Conservation (phyloP, 192 early-diverging fungal genomes). For the Entophlyctis helioformis region DNA sequence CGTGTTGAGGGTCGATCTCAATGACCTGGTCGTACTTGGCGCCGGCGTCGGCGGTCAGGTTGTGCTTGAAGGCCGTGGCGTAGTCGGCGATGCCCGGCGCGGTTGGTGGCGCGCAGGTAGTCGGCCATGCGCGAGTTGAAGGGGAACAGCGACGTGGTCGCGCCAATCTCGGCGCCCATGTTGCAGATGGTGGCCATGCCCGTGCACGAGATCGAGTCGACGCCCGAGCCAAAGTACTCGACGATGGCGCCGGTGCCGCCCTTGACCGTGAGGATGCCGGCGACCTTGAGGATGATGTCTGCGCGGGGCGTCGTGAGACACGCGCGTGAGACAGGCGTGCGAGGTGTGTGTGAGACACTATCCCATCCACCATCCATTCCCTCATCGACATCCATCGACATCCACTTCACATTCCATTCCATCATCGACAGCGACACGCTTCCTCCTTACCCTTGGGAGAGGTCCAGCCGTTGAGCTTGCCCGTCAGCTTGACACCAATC, state of each 20-base stretch:
- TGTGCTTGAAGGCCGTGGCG: constrained; percentile 74
- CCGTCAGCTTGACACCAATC: constrained; percentile 88
- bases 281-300: constrained; percentile 96
- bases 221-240: constrained; percentile 95
- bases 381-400: no score
- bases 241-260: constrained; percentile 95
- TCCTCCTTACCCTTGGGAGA: constrained; percentile 78
- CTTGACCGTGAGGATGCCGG: constrained; percentile 94
- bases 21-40: constrained; percentile 90
- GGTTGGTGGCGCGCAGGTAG: constrained; percentile 77
- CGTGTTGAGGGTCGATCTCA: constrained; percentile 76
- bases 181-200: constrained; percentile 99
- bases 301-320: not conserved
- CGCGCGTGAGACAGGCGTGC: not conserved
- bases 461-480: constrained; percentile 78
- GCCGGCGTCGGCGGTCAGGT: constrained; percentile 67
- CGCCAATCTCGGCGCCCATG: constrained; percentile 98
- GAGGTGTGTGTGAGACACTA: no score
- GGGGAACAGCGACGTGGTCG: constrained; percentile 96
- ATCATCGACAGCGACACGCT: constrained; percentile 4
- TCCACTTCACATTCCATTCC: not conserved
- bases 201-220: constrained; percentile 84
- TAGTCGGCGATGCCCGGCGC: constrained; percentile 61
- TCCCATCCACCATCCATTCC: no score
- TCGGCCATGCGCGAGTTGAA: constrained; percentile 74